Base-by-base conservation (phyloP, 176 grass and related monocot species). In the Zea mays region DNA sequence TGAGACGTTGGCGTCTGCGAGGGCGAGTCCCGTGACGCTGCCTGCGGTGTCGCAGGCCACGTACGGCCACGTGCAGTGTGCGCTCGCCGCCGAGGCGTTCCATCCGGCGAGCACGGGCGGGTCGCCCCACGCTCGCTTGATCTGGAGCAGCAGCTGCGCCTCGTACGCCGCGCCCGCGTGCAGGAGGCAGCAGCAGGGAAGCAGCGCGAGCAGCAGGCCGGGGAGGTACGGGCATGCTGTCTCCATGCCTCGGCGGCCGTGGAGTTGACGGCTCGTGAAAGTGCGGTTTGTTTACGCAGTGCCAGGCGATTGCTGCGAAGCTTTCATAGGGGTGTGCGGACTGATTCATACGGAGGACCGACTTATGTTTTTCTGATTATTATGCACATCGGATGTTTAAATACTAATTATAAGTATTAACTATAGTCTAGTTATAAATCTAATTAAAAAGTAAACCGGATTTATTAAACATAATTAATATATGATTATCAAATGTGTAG, bases 1-100 rank as follows among this genome's bases (percentile, higher is more conserved):
- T 6, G 44, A 2, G 77, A 97, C 65, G 65, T 62, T 40, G n/a
- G 41, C 1, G 87, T 1, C 48, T 2, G 1, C 20, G 67, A 97
- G 69, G 27, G 47, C 9, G 48, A 97, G 87, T 2, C 1, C 8
- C 4, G 69, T 37, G 82, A 97, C 83, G 2, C 17, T 73, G 8
- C 80, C 80, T 3, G 84, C 27, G 14, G 57, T 7, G 65, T 84
- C 81, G 80, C 91, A 94, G 3, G 8, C 2, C 33, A 97, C 66
- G n/a, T 80, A 55, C 1, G 54, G 45, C 95, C 95, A 97, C 10
- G 6, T 12, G 91, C 91, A 94, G 85, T 88, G 71, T 40, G 62
- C 33, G 48, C 10, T 16, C 21, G 69, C 45, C 12, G 51, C 43
- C 62, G 70, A 7, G 70, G 43, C 65, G 51, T 46, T 82, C 91